A percentile compares a stretch with the other conserved stretches of the same genome.
Conservation (phyloP, 208 protist species). For the Trypanosomatidae sp. region DNA sequence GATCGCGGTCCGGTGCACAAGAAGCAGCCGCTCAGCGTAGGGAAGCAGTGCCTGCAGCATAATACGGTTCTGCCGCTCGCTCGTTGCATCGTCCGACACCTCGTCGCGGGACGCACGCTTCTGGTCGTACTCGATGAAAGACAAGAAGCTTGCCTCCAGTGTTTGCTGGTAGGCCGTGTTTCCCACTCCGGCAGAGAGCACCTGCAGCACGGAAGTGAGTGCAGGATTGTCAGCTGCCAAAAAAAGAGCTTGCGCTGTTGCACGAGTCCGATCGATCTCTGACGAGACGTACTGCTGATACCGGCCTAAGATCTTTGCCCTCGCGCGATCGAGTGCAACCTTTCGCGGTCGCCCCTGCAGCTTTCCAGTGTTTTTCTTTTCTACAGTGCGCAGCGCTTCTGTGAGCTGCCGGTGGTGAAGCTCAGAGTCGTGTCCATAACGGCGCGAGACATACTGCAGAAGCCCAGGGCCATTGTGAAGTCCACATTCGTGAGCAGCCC, state of each 20-base stretch:
- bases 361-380: too few species aligned
- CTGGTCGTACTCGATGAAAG: conserved; percentile 53
- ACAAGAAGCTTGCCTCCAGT: conserved; percentile 56
- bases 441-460: conserved; percentile 40
- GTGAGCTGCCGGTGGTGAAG: conserved; percentile 36
- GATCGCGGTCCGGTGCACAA: conserved; percentile 66
- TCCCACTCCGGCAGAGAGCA: conserved; percentile 68
- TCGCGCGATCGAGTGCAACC: too few species aligned
- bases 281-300: conserved; percentile 58
- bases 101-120: conserved; percentile 49
- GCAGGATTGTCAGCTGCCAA: conserved; percentile 40
- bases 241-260: conserved; percentile 35
- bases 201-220: conserved; percentile 75
- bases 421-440: conserved; percentile 46
- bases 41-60: conserved; percentile 80
- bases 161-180: conserved; percentile 59
- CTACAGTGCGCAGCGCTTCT: conserved; percentile 23
- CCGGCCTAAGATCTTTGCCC: conserved; percentile 36
- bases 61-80: conserved; percentile 84
- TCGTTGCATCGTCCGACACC: conserved; percentile 62
- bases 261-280: conserved; percentile 45
- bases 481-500: conserved; percentile 38
- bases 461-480: conserved; percentile 53
- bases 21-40: conserved; percentile 67
- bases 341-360: too few species aligned